A percentile compares a stretch with the other conserved stretches of the same genome.
These are phyloP conservation scores for Odontarrhena argentea DNA, from an alignment of 345 rosid genomes.

Conservation along the genomic window DNA sequence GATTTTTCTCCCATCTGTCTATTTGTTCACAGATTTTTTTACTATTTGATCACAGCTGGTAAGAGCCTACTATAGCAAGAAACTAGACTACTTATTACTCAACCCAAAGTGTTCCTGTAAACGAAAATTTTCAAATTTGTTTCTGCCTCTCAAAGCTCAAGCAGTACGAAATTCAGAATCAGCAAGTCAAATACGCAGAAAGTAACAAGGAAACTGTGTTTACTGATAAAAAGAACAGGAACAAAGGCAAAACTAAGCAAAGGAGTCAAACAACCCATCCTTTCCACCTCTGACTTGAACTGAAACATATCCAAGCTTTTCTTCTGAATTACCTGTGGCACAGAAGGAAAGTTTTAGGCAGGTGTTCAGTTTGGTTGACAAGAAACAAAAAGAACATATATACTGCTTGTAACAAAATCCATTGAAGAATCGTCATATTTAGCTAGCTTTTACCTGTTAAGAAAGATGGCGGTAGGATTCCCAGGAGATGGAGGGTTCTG, in stretches of 20 bases:
- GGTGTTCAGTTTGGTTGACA: neutral
- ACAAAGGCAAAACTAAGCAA: neutral
- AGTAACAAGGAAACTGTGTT: neutral
- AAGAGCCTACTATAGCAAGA: conserved; percentile 12
- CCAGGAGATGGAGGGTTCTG: conserved; percentile 89
- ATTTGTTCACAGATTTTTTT: neutral
- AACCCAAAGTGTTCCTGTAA: neutral
- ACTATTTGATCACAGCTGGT: neutral
- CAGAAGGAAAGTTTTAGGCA: conserved; percentile 13
- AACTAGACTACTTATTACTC: neutral
- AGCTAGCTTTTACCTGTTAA: conserved; percentile 47
- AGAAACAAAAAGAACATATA: neutral
- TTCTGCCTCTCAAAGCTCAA: neutral
- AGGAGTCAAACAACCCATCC: conserved; percentile 6
- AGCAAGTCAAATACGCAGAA: neutral
- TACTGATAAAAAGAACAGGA: conserved; percentile 11
- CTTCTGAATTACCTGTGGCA: conserved; percentile 13
- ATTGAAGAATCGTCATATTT: neutral
- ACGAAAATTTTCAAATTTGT: neutral
- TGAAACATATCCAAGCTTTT: conserved; percentile 18
- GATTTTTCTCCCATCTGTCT: no score
- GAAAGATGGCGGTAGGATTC: conserved; percentile 74
- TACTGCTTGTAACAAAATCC: neutral
- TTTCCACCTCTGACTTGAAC: conserved; percentile 26
- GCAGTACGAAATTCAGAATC: neutral